Percentiles rank a stretch among this genome's conserved stretches.
Evolutionary conservation across 2,329 filamentous ascomycete species (phyloP).

Genomic region (Hypocreales sp.): DNA sequence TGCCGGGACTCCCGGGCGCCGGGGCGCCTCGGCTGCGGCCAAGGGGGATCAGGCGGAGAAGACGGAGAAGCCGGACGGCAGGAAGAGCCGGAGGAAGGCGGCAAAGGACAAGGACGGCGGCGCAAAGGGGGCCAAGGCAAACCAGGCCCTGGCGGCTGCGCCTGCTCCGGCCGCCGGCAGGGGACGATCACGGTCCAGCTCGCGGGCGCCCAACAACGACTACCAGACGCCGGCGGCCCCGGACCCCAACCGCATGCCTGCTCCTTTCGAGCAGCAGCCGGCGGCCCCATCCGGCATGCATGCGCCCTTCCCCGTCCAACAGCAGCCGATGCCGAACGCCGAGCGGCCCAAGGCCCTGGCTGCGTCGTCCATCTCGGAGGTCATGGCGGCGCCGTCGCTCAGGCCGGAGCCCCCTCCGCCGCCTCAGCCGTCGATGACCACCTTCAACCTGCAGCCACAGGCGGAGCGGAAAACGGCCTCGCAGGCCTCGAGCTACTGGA

Average conservation of each 20-base stretch:
- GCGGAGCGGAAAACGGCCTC: slow-evolving; percentile 35
- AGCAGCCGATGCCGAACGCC: slow-evolving; percentile 11
- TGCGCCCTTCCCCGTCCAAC: slow-evolving; percentile 21
- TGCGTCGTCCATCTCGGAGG: slow-evolving; percentile 29
- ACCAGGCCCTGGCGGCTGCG: slow-evolving; percentile 30
- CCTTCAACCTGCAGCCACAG: slow-evolving; percentile 33
- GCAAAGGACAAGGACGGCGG: slow-evolving; percentile 25
- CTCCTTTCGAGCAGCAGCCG: slow-evolving; percentile 28
- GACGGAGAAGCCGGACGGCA: slow-evolving; percentile 29
- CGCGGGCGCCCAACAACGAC: slow-evolving; percentile 29
- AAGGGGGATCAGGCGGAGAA: slow-evolving; percentile 33
- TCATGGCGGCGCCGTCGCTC: slow-evolving; percentile 40
- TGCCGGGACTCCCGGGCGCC: slow-evolving; percentile 39
- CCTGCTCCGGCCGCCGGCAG: slow-evolving; percentile 24
- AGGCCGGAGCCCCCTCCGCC: slow-evolving; percentile 35
- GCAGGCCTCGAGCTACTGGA: slow-evolving; percentile 74
- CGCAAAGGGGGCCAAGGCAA: slow-evolving; percentile 22
- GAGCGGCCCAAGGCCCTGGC: slow-evolving; percentile 20
- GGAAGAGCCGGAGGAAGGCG: slow-evolving; percentile 20
- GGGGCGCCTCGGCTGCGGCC: slow-evolving; percentile 21
- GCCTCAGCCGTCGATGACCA: slow-evolving; percentile 29
- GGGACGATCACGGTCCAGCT: slow-evolving; percentile 38
- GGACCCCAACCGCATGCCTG: slow-evolving; percentile 23
- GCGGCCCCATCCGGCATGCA: slow-evolving; percentile 22
- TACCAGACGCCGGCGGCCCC: slow-evolving; percentile 19